Conservation (phyloP, 139 green algal species). For the Pseudopediastrum boryanum region DNA sequence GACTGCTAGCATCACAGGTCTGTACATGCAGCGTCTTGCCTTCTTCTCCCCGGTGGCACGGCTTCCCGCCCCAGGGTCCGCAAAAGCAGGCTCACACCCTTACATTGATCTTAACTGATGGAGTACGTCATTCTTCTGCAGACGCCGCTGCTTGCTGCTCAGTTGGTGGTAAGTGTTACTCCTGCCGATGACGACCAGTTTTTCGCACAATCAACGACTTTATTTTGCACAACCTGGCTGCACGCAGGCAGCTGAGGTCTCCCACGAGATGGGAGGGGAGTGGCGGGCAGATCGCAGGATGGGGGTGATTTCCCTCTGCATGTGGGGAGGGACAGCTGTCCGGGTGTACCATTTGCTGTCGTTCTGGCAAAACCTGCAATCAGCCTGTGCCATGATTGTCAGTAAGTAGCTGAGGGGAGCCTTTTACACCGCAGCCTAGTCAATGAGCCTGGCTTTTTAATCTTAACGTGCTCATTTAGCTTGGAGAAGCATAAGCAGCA, state of each 20-base stretch:
- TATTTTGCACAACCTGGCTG: neutral
- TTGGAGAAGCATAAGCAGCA: neutral
- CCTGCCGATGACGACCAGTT: too few species aligned
- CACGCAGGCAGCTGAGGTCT: neutral
- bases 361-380: neutral
- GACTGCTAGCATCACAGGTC: too few species aligned
- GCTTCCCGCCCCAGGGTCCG: too few species aligned
- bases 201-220: too few species aligned
- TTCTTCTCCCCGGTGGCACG: too few species aligned
- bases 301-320: neutral
- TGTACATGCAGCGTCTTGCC: too few species aligned
- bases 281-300: neutral
- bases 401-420: neutral
- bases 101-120: too few species aligned
- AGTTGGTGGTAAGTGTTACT: too few species aligned
- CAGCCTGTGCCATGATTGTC: neutral
- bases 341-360: neutral
- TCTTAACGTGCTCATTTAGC: neutral
- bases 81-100: too few species aligned
- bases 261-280: neutral
- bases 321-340: slow-evolving; percentile 4
- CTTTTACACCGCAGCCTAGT: neutral
- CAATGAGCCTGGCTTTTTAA: neutral
- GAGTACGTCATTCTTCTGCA: too few species aligned
- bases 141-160: too few species aligned